Conservation (phyloP, 768 basidiomycete species). For the Sporobolomyces roseus region DNA sequence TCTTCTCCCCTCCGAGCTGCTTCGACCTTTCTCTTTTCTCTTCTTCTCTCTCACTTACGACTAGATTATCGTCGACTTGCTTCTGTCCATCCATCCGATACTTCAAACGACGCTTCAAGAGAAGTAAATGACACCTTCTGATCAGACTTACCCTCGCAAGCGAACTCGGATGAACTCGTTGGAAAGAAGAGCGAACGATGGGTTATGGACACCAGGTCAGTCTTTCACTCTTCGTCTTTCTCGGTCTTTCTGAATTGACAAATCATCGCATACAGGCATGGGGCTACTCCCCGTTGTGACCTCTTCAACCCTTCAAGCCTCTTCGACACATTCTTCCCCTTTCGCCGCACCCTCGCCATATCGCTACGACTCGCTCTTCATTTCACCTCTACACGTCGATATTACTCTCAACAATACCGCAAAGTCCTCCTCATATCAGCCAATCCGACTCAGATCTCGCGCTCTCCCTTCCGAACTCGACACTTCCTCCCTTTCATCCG, state of each 20-base stretch:
- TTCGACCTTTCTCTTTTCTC: neutral
- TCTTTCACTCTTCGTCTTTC: neutral
- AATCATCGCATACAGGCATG: too few species aligned
- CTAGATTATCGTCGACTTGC: too few species aligned
- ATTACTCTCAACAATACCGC: too few species aligned
- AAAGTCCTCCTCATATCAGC: neutral
- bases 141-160: neutral
- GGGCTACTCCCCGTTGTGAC: constrained; percentile 1
- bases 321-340: constrained; percentile 3
- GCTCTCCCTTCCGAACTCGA: neutral
- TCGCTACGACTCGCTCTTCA: neutral
- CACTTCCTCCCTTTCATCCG: neutral
- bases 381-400: too few species aligned
- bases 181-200: constrained; percentile 17
- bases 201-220: constrained; percentile 20
- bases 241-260: too few species aligned
- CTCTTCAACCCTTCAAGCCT: neutral
- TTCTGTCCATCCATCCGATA: too few species aligned
- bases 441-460: neutral
- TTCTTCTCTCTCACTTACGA: neutral
- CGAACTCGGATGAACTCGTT: neutral
- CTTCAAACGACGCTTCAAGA: too few species aligned
- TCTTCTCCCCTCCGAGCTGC: neutral
- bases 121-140: neutral
- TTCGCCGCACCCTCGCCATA: neutral